Evolutionary conservation across 2,329 filamentous ascomycete species (phyloP).

Genomic region (Lomentospora prolificans): DNA sequence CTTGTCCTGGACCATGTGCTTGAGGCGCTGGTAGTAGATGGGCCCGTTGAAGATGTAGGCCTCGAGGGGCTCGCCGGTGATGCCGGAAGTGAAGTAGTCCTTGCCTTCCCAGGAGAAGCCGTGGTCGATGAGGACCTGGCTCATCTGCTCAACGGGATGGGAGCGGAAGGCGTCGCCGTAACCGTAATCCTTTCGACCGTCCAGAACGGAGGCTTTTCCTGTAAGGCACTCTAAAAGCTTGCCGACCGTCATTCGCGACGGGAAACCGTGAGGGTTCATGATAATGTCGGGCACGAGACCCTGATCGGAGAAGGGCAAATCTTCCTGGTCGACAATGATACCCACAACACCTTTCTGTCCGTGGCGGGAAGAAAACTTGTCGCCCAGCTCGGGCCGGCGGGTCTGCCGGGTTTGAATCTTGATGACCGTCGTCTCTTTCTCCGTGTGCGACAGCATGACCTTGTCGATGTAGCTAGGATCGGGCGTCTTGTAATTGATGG

Average conservation of each 20-base stretch:
- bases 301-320: conserved; percentile 88
- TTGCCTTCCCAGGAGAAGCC: conserved; percentile 97
- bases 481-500: conserved; percentile 69
- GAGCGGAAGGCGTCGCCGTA: conserved; percentile 71
- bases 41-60: conserved; percentile 98
- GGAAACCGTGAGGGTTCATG: conserved; percentile 99
- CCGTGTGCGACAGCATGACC: conserved; percentile 84
- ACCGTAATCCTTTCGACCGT: conserved; percentile 80
- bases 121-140: conserved; percentile 68
- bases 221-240: conserved; percentile 94
- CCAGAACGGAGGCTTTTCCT: conserved; percentile 83
- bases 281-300: conserved; percentile 97
- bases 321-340: conserved; percentile 91
- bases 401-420: conserved; percentile 97
- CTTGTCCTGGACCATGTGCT: conserved; percentile 99
- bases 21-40: conserved; percentile 98
- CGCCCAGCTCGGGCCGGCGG: conserved; percentile 83
- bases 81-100: conserved; percentile 89
- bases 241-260: conserved; percentile 97
- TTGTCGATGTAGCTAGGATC: conserved; percentile 92
- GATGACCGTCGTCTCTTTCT: conserved; percentile 75
- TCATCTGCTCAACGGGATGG: conserved; percentile 81
- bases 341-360: conserved; percentile 97
- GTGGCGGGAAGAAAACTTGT: conserved; percentile 98
- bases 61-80: conserved; percentile 87